Evolutionary conservation across 2,329 filamentous ascomycete genomes (phyloP).

Genomic region (Apiospora phragmitis): DNA sequence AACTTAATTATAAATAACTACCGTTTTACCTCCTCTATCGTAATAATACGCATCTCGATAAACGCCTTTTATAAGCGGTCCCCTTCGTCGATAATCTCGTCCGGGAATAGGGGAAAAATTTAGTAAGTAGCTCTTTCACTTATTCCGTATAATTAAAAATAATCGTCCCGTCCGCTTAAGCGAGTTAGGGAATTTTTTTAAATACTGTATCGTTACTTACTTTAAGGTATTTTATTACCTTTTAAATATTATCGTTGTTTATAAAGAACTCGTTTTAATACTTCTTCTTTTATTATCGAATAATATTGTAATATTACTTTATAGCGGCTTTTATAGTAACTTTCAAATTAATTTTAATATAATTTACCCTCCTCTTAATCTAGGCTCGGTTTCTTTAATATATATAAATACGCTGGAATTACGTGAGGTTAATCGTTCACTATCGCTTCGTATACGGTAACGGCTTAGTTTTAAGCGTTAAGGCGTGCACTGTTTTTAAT

Average conservation of each 20-base stretch:
- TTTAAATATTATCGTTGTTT: conserved; percentile 29
- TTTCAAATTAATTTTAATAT: conserved; percentile 19
- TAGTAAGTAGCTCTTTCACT: conserved; percentile 20
- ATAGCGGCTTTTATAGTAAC: conserved; percentile 19
- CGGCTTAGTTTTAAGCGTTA: conserved; percentile 25
- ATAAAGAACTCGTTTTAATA: conserved; percentile 29
- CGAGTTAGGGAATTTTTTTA: conserved; percentile 24
- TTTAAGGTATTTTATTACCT: conserved; percentile 29
- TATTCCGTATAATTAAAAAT: conserved; percentile 19
- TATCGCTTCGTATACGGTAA: too few relatives aligned
- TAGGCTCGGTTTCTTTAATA: conserved; percentile 29
- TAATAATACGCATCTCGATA: conserved; percentile 13
- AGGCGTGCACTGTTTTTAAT: conserved; percentile 13
- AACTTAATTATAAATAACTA: too few relatives aligned
- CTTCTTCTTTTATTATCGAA: conserved; percentile 25
- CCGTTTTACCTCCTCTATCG: too few relatives aligned
- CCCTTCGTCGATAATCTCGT: conserved; percentile 21
- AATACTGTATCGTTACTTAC: conserved; percentile 21
- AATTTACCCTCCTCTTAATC: conserved; percentile 16
- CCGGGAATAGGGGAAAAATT: conserved; percentile 18
- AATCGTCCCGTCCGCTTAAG: conserved; percentile 18
- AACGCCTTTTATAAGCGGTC: conserved; percentile 16
- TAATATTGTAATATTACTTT: conserved; percentile 27
- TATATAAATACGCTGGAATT: conserved; percentile 28
- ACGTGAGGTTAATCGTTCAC: too few relatives aligned